A percentile compares a stretch with the other conserved stretches of the same genome.
Conservation (phyloP, 805 yeast species). For the Myxozyma mucilagina region DNA sequence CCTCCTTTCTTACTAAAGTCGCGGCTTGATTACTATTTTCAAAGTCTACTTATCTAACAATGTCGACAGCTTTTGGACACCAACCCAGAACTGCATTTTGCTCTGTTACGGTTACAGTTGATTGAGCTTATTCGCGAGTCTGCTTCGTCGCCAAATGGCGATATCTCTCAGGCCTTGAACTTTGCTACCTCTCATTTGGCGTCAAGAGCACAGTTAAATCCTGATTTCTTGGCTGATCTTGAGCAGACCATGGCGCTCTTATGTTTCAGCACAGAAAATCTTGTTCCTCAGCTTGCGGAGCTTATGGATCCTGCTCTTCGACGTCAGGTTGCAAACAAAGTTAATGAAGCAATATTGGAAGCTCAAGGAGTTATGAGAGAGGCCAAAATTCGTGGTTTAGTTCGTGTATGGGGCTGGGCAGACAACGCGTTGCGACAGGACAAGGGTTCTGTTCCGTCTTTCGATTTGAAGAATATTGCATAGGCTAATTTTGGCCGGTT, state of each 20-base stretch:
- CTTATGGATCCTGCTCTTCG: conserved; percentile 63
- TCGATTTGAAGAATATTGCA: conserved; percentile 14
- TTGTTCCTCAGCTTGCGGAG: conserved; percentile 49
- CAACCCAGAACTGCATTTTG: conserved; percentile 67
- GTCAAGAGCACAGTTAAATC: conserved; percentile 55
- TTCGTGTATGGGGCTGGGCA: conserved; percentile 65
- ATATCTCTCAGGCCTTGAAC: conserved; percentile 35
- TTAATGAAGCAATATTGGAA: conserved; percentile 63
- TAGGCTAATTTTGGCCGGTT: background rate
- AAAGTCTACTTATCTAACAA: background rate
- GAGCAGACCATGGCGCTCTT: conserved; percentile 83
- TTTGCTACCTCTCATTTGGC: conserved; percentile 51
- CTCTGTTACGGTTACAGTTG: conserved; percentile 67
- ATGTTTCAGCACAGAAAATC: conserved; percentile 46
- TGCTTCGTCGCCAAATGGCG: conserved; percentile 22
- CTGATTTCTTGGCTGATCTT: conserved; percentile 63
- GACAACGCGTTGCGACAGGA: conserved; percentile 48
- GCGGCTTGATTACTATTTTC: background rate
- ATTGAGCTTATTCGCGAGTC: conserved; percentile 77
- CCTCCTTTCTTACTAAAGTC: background rate
- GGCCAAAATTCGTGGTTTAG: conserved; percentile 52
- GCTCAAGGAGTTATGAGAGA: conserved; percentile 41
- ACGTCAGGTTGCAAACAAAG: conserved; percentile 63
- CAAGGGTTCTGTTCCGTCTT: conserved; percentile 17
- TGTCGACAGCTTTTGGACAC: conserved; percentile 52